These are phyloP conservation scores for Aspergillus phoenicis DNA, from an alignment of 2,329 filamentous ascomycete genomes.

Conservation along the genomic window DNA sequence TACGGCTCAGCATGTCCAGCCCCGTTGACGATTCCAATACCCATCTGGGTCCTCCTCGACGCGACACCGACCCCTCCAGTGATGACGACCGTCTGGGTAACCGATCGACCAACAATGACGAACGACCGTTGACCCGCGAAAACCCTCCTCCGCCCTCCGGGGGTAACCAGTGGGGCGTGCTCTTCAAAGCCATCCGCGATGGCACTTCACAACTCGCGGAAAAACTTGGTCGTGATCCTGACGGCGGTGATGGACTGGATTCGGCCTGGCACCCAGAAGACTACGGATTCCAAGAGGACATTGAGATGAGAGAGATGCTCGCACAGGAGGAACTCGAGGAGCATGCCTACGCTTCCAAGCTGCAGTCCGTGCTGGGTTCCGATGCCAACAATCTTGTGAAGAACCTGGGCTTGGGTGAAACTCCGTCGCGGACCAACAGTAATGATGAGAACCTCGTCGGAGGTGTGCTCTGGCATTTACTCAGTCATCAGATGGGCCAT, in stretches of 20 bases:
- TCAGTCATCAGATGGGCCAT: slow-evolving; percentile 8
- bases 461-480: slow-evolving; percentile 6
- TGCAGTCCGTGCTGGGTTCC: slow-evolving; percentile 2
- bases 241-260: slow-evolving; percentile 8
- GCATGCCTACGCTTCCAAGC: background rate
- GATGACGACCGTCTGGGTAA: background rate
- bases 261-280: slow-evolving; percentile 10
- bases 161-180: slow-evolving; percentile 2
- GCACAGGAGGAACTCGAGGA: background rate
- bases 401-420: background rate
- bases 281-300: slow-evolving; percentile 7
- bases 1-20: slow-evolving; percentile 1
- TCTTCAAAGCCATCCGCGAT: slow-evolving; percentile 7
- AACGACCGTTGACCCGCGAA: slow-evolving; percentile 6
- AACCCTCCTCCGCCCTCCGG: background rate
- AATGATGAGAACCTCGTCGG: slow-evolving; percentile 1
- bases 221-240: slow-evolving; percentile 7
- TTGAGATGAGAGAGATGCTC: slow-evolving; percentile 10
- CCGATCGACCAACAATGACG: slow-evolving; percentile 4
- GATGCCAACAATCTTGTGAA: background rate
- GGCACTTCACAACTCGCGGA: slow-evolving; percentile 7
- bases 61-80: background rate
- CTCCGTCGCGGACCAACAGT: background rate
- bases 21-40: background rate
- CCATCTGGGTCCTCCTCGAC: background rate